Base-by-base conservation (phyloP, 1,284 basidiomycete species). In the Irpex rosettiformis region DNA sequence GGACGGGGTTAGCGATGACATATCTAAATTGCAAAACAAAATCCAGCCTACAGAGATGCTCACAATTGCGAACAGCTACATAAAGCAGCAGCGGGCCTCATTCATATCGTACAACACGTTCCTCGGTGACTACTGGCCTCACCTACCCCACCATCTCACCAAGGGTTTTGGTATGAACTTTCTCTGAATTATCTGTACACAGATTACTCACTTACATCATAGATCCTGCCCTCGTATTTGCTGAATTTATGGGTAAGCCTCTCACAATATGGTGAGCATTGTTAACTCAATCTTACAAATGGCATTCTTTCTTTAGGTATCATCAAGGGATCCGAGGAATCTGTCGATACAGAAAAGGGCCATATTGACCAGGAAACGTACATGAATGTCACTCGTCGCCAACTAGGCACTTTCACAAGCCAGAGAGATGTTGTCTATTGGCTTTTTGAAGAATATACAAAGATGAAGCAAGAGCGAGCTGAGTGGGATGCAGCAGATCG, bases 211-310 rank as follows among this genome's bases (percentile, higher is more conserved):
- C 30, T 1, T 25, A 49, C 54, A 48, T 3, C 58, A 24, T 58
- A 87, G 88, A 87, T 66, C 77, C 86, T 0, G 75, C 81, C 2
- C 73, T 88, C 8, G 82, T 88, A 2, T 91, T 82, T 64, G 82
- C 78, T n/a, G 88, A 91, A 63, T 75, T 91, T 45, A 78, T 90
- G 63, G 87, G 86, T 81, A 60, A 16, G 68, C 64, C 30, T 11
- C 49, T 6, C 6, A 24, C 43, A 47, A 5, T 10, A 21, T 47
- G 43, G 21, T 21, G 43, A 24, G 16, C 24, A n/a, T n/a, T n/a
- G n/a, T n/a, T n/a, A 21, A 45, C 22, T 56, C 25, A 47, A 5
- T 22, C 16, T 11, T 22, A n/a, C n/a, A n/a, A n/a, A n/a, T 43
- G 4, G 13, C 16, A 21, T 10, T 47, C 10, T n/a, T 24, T 8